Evolutionary conservation across 2,329 filamentous ascomycete species (phyloP).

Genomic region (Colletotrichum cordylinicola): DNA sequence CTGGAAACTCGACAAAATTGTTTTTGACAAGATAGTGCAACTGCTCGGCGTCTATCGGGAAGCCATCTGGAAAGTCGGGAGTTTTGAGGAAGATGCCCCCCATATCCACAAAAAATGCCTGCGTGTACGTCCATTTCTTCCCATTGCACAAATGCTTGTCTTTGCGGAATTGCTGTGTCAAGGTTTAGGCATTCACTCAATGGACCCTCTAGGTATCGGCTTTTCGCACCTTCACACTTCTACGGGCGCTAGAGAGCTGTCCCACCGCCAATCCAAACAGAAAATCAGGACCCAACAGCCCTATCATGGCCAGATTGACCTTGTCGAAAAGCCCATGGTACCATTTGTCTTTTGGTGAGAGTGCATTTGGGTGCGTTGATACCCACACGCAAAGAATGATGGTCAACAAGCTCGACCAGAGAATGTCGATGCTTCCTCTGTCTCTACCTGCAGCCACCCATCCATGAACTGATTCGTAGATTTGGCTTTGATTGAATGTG

Average conservation of each 20-base stretch:
- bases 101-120: constrained; percentile 47
- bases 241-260: constrained; percentile 37
- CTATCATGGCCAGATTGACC: constrained; percentile 37
- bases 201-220: not conserved
- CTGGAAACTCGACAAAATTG: constrained; percentile 32
- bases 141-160: constrained; percentile 20
- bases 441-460: constrained; percentile 37
- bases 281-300: constrained; percentile 42
- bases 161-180: constrained; percentile 6
- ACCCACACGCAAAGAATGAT: constrained; percentile 48
- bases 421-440: constrained; percentile 45
- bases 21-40: constrained; percentile 34
- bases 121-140: constrained; percentile 40
- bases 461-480: not conserved
- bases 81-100: constrained; percentile 41
- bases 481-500: not conserved
- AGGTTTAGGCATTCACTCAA: not conserved
- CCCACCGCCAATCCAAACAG: constrained; percentile 37
- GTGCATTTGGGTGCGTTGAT: constrained; percentile 42
- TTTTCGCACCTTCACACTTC: constrained; percentile 32
- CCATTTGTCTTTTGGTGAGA: constrained; percentile 32
- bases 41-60: constrained; percentile 42
- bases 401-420: constrained; percentile 42
- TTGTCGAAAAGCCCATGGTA: constrained; percentile 35
- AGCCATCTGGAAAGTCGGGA: constrained; percentile 29